phyloP scores from a whole-genome alignment of 2,329 filamentous ascomycete genomes.

The Cladosporium oxysporum region DNA sequence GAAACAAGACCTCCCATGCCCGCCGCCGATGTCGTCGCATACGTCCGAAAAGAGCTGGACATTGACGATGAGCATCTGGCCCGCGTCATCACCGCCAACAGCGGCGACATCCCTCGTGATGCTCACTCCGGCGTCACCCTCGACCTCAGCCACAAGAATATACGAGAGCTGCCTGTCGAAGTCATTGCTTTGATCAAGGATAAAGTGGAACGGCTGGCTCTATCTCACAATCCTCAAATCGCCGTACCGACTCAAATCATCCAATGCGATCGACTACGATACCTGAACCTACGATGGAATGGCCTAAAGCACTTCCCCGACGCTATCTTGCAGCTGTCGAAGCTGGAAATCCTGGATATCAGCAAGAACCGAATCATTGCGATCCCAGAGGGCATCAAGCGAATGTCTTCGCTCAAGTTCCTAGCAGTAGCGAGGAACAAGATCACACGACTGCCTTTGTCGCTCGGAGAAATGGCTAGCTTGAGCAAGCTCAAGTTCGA shows the following conservation, averaged over 20 bases:
- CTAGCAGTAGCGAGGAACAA: conserved; percentile 84
- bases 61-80: conserved; percentile 37
- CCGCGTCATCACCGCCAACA: conserved; percentile 29
- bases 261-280: conserved; percentile 75
- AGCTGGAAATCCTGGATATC: conserved; percentile 89
- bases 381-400: conserved; percentile 77
- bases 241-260: conserved; percentile 70
- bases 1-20: conserved; percentile 30
- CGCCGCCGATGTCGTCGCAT: conserved; percentile 32
- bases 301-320: conserved; percentile 67
- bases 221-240: conserved; percentile 77
- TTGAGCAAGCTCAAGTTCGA: conserved; percentile 87
- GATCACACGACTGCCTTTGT: conserved; percentile 79
- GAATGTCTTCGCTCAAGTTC: conserved; percentile 82
- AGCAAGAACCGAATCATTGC: conserved; percentile 80
- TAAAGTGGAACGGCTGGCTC: conserved; percentile 71
- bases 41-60: conserved; percentile 36
- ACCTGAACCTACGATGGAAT: conserved; percentile 79
- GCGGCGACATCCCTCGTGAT: conserved; percentile 31
- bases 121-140: conserved; percentile 68
- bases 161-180: conserved; percentile 70
- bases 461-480: conserved; percentile 85
- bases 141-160: conserved; percentile 74
- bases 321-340: conserved; percentile 74
- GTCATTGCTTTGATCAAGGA: conserved; percentile 74